Percentiles rank a stretch among this genome's conserved stretches.
Conservation (phyloP, 306 rosid genomes). For the Pterocarpus santalinus region DNA sequence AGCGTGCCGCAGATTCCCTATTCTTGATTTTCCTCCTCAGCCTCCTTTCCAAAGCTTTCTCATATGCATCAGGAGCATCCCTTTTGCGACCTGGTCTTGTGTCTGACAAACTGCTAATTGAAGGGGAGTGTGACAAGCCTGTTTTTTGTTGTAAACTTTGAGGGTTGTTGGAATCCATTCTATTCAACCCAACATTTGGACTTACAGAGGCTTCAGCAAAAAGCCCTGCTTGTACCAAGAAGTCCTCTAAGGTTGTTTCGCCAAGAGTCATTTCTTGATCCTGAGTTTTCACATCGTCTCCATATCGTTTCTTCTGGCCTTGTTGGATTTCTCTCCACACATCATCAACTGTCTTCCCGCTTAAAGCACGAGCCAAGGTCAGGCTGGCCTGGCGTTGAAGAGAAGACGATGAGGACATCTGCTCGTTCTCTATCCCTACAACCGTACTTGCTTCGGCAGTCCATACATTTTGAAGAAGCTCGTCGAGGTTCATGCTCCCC, state of each 20-base stretch:
- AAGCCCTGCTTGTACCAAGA: slow-evolving; percentile 83
- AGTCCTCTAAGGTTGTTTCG: slow-evolving; percentile 80
- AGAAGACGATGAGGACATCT: slow-evolving; percentile 49
- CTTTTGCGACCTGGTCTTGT: slow-evolving; percentile 64
- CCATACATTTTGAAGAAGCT: slow-evolving; percentile 81
- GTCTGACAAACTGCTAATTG: slow-evolving; percentile 67
- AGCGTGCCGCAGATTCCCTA: slow-evolving; percentile 91
- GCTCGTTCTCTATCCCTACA: slow-evolving; percentile 54
- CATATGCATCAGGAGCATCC: slow-evolving; percentile 65
- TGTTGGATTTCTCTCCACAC: slow-evolving; percentile 85
- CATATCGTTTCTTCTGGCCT: slow-evolving; percentile 66
- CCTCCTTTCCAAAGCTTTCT: slow-evolving; percentile 80
- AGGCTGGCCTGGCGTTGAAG: slow-evolving; percentile 74
- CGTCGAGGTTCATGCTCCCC: slow-evolving; percentile 80
- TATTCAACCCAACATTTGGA: slow-evolving; percentile 55
- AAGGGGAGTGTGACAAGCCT: slow-evolving; percentile 65
- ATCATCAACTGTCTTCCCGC: slow-evolving; percentile 81
- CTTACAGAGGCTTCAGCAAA: slow-evolving; percentile 69
- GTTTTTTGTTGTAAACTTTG: slow-evolving; percentile 53
- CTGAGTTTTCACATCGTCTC: slow-evolving; percentile 52
- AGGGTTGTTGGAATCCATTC: slow-evolving; percentile 51
- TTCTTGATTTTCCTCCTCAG: slow-evolving; percentile 87
- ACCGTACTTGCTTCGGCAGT: slow-evolving; percentile 69
- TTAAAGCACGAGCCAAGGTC: slow-evolving; percentile 69
- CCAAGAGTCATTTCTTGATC: slow-evolving; percentile 65